Conservation (phyloP, 257 asterid genomes). For the Rehmannia glutinosa region DNA sequence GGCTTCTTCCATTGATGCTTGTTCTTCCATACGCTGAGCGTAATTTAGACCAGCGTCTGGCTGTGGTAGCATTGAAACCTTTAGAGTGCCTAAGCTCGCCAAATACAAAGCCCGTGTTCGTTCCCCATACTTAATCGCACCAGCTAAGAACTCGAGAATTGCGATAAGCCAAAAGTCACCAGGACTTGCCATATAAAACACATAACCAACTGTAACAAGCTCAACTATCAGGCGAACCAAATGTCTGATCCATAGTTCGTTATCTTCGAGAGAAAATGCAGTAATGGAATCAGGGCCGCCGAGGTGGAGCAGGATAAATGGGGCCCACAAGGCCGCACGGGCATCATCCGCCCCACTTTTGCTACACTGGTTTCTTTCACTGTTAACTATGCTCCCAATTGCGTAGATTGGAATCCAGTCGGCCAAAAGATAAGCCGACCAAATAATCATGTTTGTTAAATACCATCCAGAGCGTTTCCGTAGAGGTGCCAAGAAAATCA, state of each 20-base stretch:
- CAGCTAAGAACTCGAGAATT: conserved; percentile 3
- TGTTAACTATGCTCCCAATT: conserved; percentile 22
- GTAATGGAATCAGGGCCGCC: conserved; percentile 26
- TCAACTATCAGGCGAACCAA: conserved; percentile 1
- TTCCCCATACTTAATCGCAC: conserved; percentile 26
- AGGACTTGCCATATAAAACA: neutral
- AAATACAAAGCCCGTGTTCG: conserved; percentile 8
- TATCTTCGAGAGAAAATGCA: conserved; percentile 27
- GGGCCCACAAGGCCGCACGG: conserved; percentile 20
- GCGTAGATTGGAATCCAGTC: conserved; percentile 26
- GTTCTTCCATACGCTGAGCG: conserved; percentile 27
- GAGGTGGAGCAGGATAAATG: conserved; percentile 21
- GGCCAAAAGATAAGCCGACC: conserved; percentile 26
- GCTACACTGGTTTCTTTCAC: neutral
- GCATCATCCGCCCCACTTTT: neutral
- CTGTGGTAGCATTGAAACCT: conserved; percentile 6
- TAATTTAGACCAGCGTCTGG: conserved; percentile 32
- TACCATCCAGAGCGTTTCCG: neutral
- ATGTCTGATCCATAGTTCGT: conserved; percentile 22
- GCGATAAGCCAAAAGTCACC: conserved; percentile 7
- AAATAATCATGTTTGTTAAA: neutral
- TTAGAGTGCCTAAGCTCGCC: conserved; percentile 15
- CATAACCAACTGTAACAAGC: neutral
- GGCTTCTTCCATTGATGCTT: neutral
- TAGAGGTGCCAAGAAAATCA: neutral